Percentiles rank a stretch among this genome's conserved stretches.
Evolutionary conservation across 2,329 filamentous ascomycete genomes (phyloP).

Genomic region (Davidsoniella virescens): DNA sequence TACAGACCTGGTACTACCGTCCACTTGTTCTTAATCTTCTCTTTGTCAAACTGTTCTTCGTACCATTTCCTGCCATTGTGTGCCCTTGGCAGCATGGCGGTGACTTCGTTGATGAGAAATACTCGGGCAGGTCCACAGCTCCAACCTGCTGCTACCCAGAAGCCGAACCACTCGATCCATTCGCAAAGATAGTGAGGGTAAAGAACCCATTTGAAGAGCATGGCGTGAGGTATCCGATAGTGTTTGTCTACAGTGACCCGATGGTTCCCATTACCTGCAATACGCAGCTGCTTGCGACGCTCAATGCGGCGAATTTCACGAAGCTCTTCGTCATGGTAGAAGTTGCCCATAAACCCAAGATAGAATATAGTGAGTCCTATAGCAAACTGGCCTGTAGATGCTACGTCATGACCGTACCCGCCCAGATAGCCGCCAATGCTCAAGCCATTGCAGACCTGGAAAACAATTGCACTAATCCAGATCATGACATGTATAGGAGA

Average conservation of each 20-base stretch:
- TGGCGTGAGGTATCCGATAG: constrained; percentile 72
- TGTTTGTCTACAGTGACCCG: constrained; percentile 50
- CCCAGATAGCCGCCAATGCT: constrained; percentile 67
- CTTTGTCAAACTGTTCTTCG: constrained; percentile 67
- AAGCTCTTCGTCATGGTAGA: constrained; percentile 78
- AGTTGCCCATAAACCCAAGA: constrained; percentile 61
- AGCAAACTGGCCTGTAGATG: constrained; percentile 30
- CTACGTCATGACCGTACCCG: constrained; percentile 57
- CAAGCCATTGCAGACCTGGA: constrained; percentile 69
- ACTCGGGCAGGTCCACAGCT: constrained; percentile 57
- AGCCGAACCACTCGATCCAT: constrained; percentile 92
- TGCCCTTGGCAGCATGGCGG: constrained; percentile 81
- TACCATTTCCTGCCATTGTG: constrained; percentile 77
- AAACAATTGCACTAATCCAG: constrained; percentile 45
- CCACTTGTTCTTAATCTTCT: constrained; percentile 59
- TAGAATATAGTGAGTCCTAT: constrained; percentile 61
- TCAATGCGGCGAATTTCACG: constrained; percentile 69
- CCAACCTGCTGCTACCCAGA: constrained; percentile 57
- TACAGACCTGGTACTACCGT: constrained; percentile 47
- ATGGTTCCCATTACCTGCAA: not conserved
- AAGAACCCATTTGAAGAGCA: constrained; percentile 66
- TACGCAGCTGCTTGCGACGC: constrained; percentile 31
- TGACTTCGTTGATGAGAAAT: constrained; percentile 74
- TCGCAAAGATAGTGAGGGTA: constrained; percentile 93
- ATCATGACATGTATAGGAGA: constrained; percentile 66